Conservation (phyloP, 2,329 filamentous ascomycete species). For the Exophiala sp. region DNA sequence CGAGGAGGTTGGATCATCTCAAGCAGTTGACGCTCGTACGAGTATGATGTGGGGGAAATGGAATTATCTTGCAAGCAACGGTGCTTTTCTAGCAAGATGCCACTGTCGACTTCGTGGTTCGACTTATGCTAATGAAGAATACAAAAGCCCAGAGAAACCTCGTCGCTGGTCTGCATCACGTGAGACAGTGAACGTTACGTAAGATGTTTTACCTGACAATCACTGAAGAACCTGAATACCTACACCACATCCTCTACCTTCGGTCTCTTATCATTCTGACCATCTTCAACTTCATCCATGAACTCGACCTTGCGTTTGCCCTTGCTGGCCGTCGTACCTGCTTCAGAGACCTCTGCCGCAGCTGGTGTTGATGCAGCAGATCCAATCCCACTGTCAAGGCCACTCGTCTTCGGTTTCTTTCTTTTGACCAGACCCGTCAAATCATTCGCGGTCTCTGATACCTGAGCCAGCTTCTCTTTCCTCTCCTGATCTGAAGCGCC, state of each 20-base stretch:
- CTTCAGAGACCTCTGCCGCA: conserved; percentile 3
- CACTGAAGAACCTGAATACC: conserved; percentile 4
- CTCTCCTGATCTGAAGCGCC: conserved; percentile 49
- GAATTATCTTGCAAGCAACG: too few relatives aligned
- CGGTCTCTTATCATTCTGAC: conserved; percentile 18
- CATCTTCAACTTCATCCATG: conserved; percentile 19
- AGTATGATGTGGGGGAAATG: too few relatives aligned
- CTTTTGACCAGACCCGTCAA: conserved; percentile 57
- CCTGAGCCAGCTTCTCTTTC: conserved; percentile 53
- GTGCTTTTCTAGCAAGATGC: too few relatives aligned
- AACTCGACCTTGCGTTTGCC: conserved; percentile 28
- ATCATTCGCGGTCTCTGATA: conserved; percentile 56
- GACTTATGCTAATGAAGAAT: too few relatives aligned
- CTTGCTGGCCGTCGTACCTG: conserved; percentile 7
- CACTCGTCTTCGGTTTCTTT: conserved; percentile 40
- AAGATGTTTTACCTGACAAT: too few relatives aligned
- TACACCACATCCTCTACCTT: conserved; percentile 22
- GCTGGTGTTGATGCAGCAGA: conserved; percentile 22
- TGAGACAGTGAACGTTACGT: too few relatives aligned
- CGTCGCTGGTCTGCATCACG: too few relatives aligned
- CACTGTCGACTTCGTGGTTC: too few relatives aligned
- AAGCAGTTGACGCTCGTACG: too few relatives aligned
- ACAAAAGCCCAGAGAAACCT: too few relatives aligned
- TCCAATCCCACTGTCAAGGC: conserved; percentile 14
- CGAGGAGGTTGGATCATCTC: too few relatives aligned